A percentile compares a stretch with the other conserved stretches of the same genome.
These are phyloP conservation scores for Scheffersomyces coipomensis DNA, from an alignment of 805 yeast genomes.

Conservation along the genomic window DNA sequence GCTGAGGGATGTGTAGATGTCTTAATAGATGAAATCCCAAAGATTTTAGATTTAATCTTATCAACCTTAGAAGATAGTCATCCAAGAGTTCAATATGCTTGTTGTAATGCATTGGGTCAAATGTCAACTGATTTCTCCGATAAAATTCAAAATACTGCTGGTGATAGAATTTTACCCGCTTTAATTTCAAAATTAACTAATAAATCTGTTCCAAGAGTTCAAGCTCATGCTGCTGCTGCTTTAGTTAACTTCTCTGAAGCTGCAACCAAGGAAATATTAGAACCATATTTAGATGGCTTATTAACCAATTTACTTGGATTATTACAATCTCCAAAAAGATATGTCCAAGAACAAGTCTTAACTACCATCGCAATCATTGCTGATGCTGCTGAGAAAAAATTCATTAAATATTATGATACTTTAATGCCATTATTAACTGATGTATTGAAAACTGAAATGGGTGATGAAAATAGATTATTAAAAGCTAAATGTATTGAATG, in stretches of 20 bases:
- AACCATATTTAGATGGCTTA: constrained; percentile 87
- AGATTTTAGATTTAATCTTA: constrained; percentile 76
- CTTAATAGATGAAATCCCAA: constrained; percentile 76
- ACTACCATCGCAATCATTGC: constrained; percentile 97
- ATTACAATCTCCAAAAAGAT: constrained; percentile 81
- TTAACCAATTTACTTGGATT: constrained; percentile 71
- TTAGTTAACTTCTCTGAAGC: constrained; percentile 92
- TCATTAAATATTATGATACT: constrained; percentile 89
- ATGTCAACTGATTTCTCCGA: constrained; percentile 96
- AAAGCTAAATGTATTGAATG: constrained; percentile 96
- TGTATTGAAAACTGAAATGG: constrained; percentile 76
- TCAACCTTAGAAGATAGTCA: constrained; percentile 86
- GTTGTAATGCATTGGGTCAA: constrained; percentile 96
- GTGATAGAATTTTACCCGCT: constrained; percentile 80
- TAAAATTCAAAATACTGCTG: constrained; percentile 76
- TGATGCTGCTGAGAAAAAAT: constrained; percentile 88
- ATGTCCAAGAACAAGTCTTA: constrained; percentile 95
- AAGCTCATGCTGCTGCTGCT: constrained; percentile 98
- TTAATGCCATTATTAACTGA: constrained; percentile 85
- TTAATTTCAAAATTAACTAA: constrained; percentile 75
- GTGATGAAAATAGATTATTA: constrained; percentile 71
- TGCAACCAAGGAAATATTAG: constrained; percentile 81
- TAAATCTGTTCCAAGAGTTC: constrained; percentile 84
- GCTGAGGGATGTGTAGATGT: constrained; percentile 97
- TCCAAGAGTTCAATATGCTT: constrained; percentile 94